These are phyloP conservation scores for Colletotrichum australisinense DNA, from an alignment of 2,329 filamentous ascomycete species.

Conservation along the genomic window DNA sequence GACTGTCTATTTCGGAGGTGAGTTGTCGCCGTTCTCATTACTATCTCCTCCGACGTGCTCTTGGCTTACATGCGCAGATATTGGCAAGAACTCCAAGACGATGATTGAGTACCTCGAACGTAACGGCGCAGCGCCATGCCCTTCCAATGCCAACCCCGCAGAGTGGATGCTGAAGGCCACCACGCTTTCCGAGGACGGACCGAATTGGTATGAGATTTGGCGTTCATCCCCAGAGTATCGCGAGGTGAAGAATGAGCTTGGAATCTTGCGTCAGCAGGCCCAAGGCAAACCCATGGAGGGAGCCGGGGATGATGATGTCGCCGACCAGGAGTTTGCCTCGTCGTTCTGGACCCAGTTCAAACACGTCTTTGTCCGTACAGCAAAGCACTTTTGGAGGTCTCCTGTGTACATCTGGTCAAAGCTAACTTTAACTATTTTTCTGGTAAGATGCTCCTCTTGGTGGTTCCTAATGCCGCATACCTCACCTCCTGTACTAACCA, in stretches of 20 bases:
- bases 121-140: constrained; percentile 68
- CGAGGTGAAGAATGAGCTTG: constrained; percentile 42
- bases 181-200: constrained; percentile 38
- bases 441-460: constrained; percentile 18
- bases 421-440: constrained; percentile 60
- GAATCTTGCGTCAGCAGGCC: constrained; percentile 35
- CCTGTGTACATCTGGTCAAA: constrained; percentile 80
- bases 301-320: not conserved
- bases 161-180: constrained; percentile 72
- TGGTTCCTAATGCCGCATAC: too few relatives aligned
- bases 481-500: constrained; percentile 37
- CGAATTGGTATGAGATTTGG: constrained; percentile 51
- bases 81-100: constrained; percentile 55
- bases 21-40: constrained; percentile 29
- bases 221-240: constrained; percentile 44
- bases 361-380: constrained; percentile 71
- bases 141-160: constrained; percentile 69
- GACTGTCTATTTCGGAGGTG: constrained; percentile 70
- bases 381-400: constrained; percentile 79
- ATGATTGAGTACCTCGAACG: constrained; percentile 69
- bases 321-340: constrained; percentile 74
- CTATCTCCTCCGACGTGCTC: accelerated
- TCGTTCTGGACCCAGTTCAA: constrained; percentile 71
- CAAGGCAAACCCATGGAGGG: not conserved
- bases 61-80: not conserved